A percentile compares a stretch with the other conserved stretches of the same genome.
These are phyloP conservation scores for Apiospora rasikravindrae DNA, from an alignment of 2,329 filamentous ascomycete species.

Conservation along the genomic window DNA sequence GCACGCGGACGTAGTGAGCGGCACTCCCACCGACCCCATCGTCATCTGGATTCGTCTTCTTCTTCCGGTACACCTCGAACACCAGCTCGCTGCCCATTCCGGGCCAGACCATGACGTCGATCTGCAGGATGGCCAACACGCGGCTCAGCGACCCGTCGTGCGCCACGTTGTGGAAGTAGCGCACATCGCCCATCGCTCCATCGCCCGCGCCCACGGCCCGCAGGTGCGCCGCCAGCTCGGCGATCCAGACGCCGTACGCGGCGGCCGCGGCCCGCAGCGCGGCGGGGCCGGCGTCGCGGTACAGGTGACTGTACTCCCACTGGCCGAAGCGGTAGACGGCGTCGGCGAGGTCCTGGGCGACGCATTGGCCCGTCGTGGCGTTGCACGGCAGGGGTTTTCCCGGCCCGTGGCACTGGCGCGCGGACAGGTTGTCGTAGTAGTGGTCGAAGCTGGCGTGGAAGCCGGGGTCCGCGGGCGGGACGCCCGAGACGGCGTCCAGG, in stretches of 20 bases:
- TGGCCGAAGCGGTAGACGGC: slow-evolving; percentile 77
- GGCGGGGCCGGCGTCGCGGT: slow-evolving; percentile 68
- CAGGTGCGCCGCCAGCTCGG: slow-evolving; percentile 71
- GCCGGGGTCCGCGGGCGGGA: slow-evolving; percentile 57
- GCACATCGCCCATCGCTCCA: slow-evolving; percentile 33
- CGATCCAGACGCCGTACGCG: slow-evolving; percentile 75
- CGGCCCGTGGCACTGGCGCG: slow-evolving; percentile 71
- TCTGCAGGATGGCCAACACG: slow-evolving; percentile 72
- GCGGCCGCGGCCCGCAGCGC: slow-evolving; percentile 67
- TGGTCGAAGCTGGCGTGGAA: slow-evolving; percentile 80
- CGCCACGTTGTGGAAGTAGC: slow-evolving; percentile 78
- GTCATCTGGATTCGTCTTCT: slow-evolving; percentile 29
- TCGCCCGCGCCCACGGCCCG: slow-evolving; percentile 54
- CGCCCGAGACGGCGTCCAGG: slow-evolving; percentile 73
- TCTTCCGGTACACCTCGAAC: slow-evolving; percentile 71
- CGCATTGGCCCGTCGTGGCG: slow-evolving; percentile 58
- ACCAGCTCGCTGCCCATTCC: slow-evolving; percentile 82
- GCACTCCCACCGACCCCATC: slow-evolving; percentile 24
- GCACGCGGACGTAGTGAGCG: slow-evolving; percentile 64
- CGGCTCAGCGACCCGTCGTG: slow-evolving; percentile 77
- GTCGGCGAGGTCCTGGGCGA: slow-evolving; percentile 67
- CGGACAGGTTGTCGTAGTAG: slow-evolving; percentile 84
- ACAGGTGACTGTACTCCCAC: slow-evolving; percentile 82
- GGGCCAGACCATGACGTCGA: slow-evolving; percentile 81
- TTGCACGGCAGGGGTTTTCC: slow-evolving; percentile 75